A percentile compares a stretch with the other conserved stretches of the same genome.
Evolutionary conservation across 208 protist genomes (phyloP).

Genomic region (Acanthamoeba royreba): DNA sequence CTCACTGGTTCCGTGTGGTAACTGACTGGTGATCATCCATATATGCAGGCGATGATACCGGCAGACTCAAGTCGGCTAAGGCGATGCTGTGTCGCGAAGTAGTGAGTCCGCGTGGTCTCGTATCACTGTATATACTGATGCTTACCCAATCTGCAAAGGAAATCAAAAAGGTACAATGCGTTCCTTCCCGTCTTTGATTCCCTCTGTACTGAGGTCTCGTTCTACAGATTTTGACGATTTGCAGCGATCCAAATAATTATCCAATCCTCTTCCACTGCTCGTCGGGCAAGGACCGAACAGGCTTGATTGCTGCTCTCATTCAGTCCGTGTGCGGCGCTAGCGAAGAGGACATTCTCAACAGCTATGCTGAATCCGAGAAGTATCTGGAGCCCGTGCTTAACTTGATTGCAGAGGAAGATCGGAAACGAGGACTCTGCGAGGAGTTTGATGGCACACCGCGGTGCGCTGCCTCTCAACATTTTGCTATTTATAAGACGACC

Average conservation of each 20-base stretch:
- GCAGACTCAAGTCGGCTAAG: not conserved
- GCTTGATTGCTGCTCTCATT: constrained; percentile 5
- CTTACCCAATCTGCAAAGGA: not conserved
- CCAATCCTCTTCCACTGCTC: constrained; percentile 26
- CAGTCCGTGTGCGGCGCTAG: not conserved
- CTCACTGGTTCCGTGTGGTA: not conserved
- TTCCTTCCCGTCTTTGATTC: not conserved
- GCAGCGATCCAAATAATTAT: not conserved
- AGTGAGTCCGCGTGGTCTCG: not conserved
- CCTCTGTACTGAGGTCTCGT: not conserved
- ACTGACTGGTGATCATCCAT: too few species aligned
- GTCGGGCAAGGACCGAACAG: constrained; percentile 14
- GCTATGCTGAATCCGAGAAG: not conserved
- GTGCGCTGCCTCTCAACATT: not conserved
- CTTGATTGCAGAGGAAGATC: not conserved
- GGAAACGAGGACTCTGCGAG: not conserved
- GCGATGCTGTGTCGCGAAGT: not conserved
- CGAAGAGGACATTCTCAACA: not conserved
- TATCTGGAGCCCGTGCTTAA: not conserved
- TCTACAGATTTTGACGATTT: not conserved
- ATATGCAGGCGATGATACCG: not conserved
- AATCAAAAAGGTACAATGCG: not conserved
- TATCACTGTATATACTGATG: not conserved
- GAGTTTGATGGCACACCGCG: constrained; percentile 30
- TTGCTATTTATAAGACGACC: not conserved